phyloP scores from a whole-genome alignment of 2,329 filamentous ascomycete genomes.

The Zasmidium angulare region DNA sequence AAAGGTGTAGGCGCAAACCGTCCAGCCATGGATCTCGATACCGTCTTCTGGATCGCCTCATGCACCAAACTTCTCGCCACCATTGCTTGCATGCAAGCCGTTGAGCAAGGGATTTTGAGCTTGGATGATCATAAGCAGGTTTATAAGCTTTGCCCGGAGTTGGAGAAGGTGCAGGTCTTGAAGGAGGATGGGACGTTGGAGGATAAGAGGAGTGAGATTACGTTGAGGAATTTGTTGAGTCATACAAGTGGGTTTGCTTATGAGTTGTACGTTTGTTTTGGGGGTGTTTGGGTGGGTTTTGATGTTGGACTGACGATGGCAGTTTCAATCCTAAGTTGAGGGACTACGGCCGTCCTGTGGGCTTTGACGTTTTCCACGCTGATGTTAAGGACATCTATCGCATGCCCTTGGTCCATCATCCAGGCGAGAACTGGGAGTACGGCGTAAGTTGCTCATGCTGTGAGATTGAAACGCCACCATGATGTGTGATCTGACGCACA shows the following conservation, averaged over 20 bases:
- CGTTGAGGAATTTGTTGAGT: constrained; percentile 50
- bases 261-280: constrained; percentile 36
- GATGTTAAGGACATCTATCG: constrained; percentile 48
- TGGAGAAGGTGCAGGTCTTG: constrained; percentile 44
- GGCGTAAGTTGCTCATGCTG: no score
- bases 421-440: constrained; percentile 63
- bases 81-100: constrained; percentile 50
- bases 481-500: no score
- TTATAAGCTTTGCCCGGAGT: constrained; percentile 43
- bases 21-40: constrained; percentile 60
- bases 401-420: constrained; percentile 62
- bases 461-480: no score
- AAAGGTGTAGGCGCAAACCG: constrained; percentile 36
- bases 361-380: constrained; percentile 59
- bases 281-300: neutral
- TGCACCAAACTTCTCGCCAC: constrained; percentile 49
- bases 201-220: constrained; percentile 48
- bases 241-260: constrained; percentile 55
- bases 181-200: constrained; percentile 41
- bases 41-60: constrained; percentile 56
- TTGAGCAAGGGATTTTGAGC: constrained; percentile 43
- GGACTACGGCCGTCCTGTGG: constrained; percentile 47
- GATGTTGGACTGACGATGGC: neutral
- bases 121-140: constrained; percentile 44
- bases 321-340: constrained; percentile 44